Evolutionary conservation across 129 eudicot species (phyloP).

Genomic region (Chrysanthemum lavandulifolium): DNA sequence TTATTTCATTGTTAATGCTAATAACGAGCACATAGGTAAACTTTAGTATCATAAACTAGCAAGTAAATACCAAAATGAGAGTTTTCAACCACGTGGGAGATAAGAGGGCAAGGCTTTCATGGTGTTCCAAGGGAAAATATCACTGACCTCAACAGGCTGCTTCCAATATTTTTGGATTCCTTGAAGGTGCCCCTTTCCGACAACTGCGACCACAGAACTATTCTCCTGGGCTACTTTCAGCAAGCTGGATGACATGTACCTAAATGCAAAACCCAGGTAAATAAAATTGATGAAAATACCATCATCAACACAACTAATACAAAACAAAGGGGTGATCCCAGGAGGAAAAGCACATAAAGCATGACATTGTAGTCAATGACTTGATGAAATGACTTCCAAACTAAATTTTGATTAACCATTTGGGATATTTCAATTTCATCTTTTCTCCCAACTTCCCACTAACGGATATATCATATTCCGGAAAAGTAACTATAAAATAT

Average conservation of each 20-base stretch:
- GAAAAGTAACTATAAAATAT: neutral
- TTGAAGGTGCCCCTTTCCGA: conserved; percentile 94
- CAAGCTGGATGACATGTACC: conserved; percentile 89
- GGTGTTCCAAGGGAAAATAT: neutral
- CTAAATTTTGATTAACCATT: neutral
- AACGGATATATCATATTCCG: neutral
- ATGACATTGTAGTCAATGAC: neutral
- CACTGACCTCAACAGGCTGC: conserved; percentile 83
- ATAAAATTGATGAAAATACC: neutral
- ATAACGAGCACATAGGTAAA: neutral
- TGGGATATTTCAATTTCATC: no score
- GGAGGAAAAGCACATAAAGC: neutral
- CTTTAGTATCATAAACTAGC: neutral
- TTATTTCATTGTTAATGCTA: neutral
- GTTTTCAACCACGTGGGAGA: neutral
- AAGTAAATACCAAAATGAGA: neutral
- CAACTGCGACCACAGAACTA: conserved; percentile 96
- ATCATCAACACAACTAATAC: neutral
- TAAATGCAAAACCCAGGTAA: conserved; percentile 32
- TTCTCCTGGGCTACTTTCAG: conserved; percentile 77
- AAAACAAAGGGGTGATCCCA: no score
- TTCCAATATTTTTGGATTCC: conserved; percentile 83
- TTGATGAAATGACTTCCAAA: neutral
- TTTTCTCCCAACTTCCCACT: no score
- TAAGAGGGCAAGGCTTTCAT: neutral